A percentile compares a stretch with the other conserved stretches of the same genome.
phyloP scores from a whole-genome alignment of 1,284 basidiomycete genomes.

The Coniferiporia weirii region DNA sequence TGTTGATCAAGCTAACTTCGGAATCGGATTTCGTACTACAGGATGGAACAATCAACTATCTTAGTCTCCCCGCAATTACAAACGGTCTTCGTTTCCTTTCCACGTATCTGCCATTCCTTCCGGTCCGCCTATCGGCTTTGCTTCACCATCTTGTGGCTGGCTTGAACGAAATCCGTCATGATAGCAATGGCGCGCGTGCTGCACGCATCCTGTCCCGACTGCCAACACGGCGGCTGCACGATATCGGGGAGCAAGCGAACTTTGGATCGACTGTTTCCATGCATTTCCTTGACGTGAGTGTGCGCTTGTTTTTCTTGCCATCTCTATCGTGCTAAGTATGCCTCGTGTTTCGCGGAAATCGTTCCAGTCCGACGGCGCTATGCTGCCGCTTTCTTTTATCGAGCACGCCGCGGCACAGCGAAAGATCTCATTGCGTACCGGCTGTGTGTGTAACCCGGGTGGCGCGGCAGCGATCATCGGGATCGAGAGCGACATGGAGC shows the following conservation, averaged over 20 bases:
- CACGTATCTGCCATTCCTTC: constrained; percentile 69
- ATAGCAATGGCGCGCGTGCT: constrained; percentile 49
- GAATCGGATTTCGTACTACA: constrained; percentile 27
- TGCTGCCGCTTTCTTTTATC: constrained; percentile 65
- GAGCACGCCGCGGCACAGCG: constrained; percentile 59
- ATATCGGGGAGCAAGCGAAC: constrained; percentile 61
- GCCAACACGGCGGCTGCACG: constrained; percentile 44
- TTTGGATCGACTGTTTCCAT: constrained; percentile 61
- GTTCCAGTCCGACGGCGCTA: constrained; percentile 52
- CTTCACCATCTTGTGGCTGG: constrained; percentile 46
- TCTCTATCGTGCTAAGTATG: constrained; percentile 9
- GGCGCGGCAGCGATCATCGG: constrained; percentile 67
- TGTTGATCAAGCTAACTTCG: constrained; percentile 17
- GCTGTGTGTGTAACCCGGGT: constrained; percentile 83
- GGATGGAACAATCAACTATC: constrained; percentile 81
- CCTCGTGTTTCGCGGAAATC: constrained; percentile 12
- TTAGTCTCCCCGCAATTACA: constrained; percentile 68
- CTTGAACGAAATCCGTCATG: constrained; percentile 52
- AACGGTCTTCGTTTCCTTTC: constrained; percentile 70
- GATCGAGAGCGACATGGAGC: constrained; percentile 62
- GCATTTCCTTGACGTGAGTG: constrained; percentile 56
- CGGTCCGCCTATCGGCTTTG: constrained; percentile 64
- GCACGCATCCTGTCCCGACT: constrained; percentile 59
- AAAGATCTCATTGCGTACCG: constrained; percentile 70
- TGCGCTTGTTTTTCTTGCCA: constrained; percentile 8